Conservation (phyloP, 1,284 basidiomycete species). For the Tremellales sp. region DNA sequence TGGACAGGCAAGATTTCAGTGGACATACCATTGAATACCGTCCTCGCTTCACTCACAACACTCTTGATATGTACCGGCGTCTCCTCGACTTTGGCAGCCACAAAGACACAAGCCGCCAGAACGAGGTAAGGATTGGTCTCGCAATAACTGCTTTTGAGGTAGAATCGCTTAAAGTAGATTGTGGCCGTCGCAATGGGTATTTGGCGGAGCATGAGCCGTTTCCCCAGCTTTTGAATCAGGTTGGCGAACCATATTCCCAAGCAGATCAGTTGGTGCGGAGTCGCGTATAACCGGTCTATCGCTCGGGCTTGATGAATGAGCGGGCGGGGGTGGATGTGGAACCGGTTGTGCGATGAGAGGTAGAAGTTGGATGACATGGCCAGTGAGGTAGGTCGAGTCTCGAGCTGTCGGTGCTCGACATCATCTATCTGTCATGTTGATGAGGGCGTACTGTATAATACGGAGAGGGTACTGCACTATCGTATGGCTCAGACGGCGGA, state of each 20-base stretch:
- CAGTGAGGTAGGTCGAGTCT: neutral
- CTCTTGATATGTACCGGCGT: slow-evolving; percentile 91
- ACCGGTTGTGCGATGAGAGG: slow-evolving; percentile 39
- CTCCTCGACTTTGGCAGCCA: slow-evolving; percentile 95
- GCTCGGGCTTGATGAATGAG: slow-evolving; percentile 66
- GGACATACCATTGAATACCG: slow-evolving; percentile 67
- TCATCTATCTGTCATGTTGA: too few species aligned
- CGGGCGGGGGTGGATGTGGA: slow-evolving; percentile 81
- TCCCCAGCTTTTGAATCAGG: slow-evolving; percentile 78
- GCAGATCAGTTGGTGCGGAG: slow-evolving; percentile 69
- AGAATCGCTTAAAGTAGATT: slow-evolving; percentile 91
- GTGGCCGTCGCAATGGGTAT: slow-evolving; percentile 87
- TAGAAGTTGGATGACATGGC: slow-evolving; percentile 45
- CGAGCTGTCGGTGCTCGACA: too few species aligned
- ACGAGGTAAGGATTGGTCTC: slow-evolving; percentile 93
- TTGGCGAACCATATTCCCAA: slow-evolving; percentile 81
- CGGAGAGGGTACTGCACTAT: too few species aligned
- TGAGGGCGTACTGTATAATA: too few species aligned
- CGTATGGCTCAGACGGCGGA: too few species aligned
- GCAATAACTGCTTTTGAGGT: slow-evolving; percentile 86
- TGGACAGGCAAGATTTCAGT: neutral
- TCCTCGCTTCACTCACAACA: slow-evolving; percentile 76
- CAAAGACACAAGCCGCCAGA: slow-evolving; percentile 86
- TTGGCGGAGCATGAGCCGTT: slow-evolving; percentile 77
- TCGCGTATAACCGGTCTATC: slow-evolving; percentile 71